Conservation (phyloP, 2,329 filamentous ascomycete genomes). For the Monosporascus ibericus region DNA sequence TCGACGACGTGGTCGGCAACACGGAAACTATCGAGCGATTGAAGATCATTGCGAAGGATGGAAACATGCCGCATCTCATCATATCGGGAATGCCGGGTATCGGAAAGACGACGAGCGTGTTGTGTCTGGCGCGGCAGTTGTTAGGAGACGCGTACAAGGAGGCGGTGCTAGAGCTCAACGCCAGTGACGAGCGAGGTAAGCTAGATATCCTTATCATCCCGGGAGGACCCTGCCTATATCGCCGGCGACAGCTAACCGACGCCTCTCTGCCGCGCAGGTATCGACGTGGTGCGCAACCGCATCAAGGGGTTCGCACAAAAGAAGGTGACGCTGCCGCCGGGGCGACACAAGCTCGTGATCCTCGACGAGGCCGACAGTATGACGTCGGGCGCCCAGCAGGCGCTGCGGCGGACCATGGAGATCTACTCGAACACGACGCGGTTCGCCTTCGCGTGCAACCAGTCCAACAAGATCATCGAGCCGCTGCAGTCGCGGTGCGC, state of each 20-base stretch:
- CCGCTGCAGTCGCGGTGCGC: conserved; percentile 96
- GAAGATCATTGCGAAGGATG: conserved; percentile 97
- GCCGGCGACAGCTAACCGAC: conserved; percentile 2
- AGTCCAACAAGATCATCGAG: conserved; percentile 99
- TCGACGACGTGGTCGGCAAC: conserved; percentile 96
- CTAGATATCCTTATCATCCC: background rate
- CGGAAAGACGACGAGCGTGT: conserved; percentile 92
- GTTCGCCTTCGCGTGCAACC: conserved; percentile 97
- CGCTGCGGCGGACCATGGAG: conserved; percentile 93
- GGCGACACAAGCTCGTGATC: conserved; percentile 93
- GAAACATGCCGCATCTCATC: conserved; percentile 98
- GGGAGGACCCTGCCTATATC: background rate
- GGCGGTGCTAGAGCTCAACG: conserved; percentile 92
- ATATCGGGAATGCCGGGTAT: conserved; percentile 99
- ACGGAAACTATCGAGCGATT: conserved; percentile 94
- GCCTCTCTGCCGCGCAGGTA: conserved; percentile 46
- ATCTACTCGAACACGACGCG: conserved; percentile 95
- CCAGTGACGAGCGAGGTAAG: conserved; percentile 82
- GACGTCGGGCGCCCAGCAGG: conserved; percentile 95
- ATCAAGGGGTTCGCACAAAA: conserved; percentile 99
- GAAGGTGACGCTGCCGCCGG: conserved; percentile 88
- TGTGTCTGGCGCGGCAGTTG: conserved; percentile 87
- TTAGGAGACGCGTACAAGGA: conserved; percentile 94
- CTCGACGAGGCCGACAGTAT: conserved; percentile 98
- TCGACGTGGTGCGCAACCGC: conserved; percentile 92